Evolutionary conservation across 1,284 basidiomycete genomes (phyloP).

Genomic region (Leccinum fuscescens): DNA sequence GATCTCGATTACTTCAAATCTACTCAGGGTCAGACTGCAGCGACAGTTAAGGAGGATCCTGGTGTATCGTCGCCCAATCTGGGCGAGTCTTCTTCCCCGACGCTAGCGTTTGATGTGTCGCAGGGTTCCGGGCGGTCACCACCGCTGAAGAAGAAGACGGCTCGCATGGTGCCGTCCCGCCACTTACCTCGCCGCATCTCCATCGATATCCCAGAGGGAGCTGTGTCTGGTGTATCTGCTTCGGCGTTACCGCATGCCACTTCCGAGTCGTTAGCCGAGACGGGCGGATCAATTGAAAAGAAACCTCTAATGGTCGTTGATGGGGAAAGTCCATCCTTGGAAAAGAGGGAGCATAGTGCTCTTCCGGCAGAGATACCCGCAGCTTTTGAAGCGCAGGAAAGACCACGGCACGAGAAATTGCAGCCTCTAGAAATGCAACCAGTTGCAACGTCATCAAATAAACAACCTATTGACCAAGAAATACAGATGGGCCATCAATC

Average conservation of each 20-base stretch:
- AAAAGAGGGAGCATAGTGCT: neutral
- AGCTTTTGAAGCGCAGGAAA: neutral
- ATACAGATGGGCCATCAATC: neutral
- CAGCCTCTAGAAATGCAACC: neutral
- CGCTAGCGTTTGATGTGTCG: neutral
- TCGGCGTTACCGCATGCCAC: neutral
- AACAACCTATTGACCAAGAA: neutral
- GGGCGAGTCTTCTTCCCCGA: neutral
- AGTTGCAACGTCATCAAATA: neutral
- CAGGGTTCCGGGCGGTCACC: constrained; percentile 3
- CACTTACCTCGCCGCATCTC: constrained; percentile 23
- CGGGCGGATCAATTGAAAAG: neutral
- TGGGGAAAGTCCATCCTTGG: neutral
- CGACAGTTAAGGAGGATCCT: neutral
- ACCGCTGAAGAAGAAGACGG: constrained; percentile 20
- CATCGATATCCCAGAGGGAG: neutral
- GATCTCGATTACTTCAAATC: constrained; percentile 33
- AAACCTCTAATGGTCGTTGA: constrained; percentile 8
- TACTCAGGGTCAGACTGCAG: constrained; percentile 1
- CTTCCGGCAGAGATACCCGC: neutral
- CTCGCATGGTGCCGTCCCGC: constrained; percentile 28
- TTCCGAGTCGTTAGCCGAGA: neutral
- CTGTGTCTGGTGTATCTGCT: neutral
- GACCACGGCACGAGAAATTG: neutral
- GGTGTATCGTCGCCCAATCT: neutral